Percentiles rank a stretch among this genome's conserved stretches.
Evolutionary conservation across 192 early-diverging fungal species (phyloP).

Genomic region (Linnemannia exigua): DNA sequence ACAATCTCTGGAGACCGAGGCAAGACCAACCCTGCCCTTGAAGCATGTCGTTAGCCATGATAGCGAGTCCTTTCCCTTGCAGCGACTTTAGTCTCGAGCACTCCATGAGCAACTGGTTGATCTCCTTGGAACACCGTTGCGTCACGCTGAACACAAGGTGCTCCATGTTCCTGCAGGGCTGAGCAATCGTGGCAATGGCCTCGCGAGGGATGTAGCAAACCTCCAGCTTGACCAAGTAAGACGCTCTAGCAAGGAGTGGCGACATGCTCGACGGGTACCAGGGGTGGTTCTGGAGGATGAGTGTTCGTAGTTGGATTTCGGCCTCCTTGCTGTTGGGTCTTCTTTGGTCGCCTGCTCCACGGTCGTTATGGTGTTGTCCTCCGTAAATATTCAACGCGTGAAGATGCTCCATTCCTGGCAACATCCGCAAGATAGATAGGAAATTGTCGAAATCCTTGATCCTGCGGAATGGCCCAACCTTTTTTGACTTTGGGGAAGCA

Average conservation of each 20-base stretch:
- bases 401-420: not conserved
- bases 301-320: not conserved
- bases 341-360: not conserved
- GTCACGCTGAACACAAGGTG: not conserved
- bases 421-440: not conserved
- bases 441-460: not conserved
- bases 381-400: not conserved
- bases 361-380: not conserved
- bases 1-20: not conserved
- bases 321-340: no score
- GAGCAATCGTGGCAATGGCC: not conserved
- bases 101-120: not conserved
- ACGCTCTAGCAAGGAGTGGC: not conserved
- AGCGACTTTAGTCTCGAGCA: not conserved
- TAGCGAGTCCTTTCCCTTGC: not conserved
- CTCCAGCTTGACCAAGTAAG: not conserved
- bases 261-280: not conserved
- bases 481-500: not conserved
- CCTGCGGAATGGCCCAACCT: not conserved
- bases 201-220: not conserved
- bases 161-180: not conserved
- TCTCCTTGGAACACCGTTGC: not conserved
- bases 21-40: not conserved
- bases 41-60: not conserved
- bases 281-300: not conserved